Conservation (phyloP, 2,329 filamentous ascomycete species). For the Elsinoe ampelina region DNA sequence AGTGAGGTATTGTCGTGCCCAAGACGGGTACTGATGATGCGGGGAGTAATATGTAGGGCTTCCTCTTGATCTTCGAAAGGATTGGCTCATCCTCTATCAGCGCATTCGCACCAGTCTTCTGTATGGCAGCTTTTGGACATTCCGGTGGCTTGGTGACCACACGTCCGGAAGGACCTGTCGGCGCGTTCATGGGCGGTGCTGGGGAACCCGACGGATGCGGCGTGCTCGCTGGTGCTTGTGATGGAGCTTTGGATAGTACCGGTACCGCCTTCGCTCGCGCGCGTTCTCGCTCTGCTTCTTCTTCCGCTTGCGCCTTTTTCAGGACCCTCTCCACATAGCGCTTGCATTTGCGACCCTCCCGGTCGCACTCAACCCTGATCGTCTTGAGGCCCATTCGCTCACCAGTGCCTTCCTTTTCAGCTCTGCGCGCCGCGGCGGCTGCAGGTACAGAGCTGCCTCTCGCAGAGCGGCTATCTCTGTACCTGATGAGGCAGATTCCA, state of each 20-base stretch:
- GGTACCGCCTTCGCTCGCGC: slow-evolving; percentile 23
- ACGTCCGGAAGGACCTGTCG: slow-evolving; percentile 68
- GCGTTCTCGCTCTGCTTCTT: slow-evolving; percentile 36
- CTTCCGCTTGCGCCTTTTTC: slow-evolving; percentile 56
- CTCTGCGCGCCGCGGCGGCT: slow-evolving; percentile 70
- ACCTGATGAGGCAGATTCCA: slow-evolving; percentile 85
- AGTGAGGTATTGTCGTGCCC: slow-evolving; percentile 72
- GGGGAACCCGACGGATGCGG: slow-evolving; percentile 34
- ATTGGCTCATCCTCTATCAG: slow-evolving; percentile 59
- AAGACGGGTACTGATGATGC: slow-evolving; percentile 79
- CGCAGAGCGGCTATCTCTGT: slow-evolving; percentile 58
- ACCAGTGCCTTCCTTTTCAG: slow-evolving; percentile 66
- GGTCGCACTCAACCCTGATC: slow-evolving; percentile 79
- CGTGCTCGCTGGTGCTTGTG: slow-evolving; percentile 25
- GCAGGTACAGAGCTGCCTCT: slow-evolving; percentile 54
- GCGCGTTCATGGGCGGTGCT: slow-evolving; percentile 71
- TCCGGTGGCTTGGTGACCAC: slow-evolving; percentile 27
- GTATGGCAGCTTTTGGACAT: slow-evolving; percentile 31
- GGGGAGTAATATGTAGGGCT: slow-evolving; percentile 88
- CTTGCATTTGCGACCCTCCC: slow-evolving; percentile 73
- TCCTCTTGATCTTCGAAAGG: slow-evolving; percentile 58
- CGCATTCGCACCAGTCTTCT: slow-evolving; percentile 38
- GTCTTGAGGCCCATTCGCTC: slow-evolving; percentile 68
- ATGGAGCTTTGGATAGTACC: slow-evolving; percentile 13
- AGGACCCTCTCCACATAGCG: slow-evolving; percentile 68